Conservation (phyloP, 306 rosid species). For the Cicer judaicum region DNA sequence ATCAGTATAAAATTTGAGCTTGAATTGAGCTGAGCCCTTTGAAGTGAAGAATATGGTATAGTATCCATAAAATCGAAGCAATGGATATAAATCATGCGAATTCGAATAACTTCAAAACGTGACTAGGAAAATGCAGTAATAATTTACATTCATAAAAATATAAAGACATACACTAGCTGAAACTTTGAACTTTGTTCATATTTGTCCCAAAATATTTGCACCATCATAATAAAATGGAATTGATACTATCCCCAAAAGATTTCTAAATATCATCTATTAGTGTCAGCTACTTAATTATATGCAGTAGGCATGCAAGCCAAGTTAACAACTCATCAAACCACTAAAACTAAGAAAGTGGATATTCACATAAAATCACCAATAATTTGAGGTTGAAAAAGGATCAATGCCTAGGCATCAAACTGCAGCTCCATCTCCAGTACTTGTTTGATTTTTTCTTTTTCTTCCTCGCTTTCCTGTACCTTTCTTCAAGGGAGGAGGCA, state of each 20-base stretch:
- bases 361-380: conserved; percentile 32
- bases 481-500: conserved; percentile 44
- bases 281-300: conserved; percentile 44
- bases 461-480: conserved; percentile 51
- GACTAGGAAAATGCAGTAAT: neutral
- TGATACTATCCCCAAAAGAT: conserved; percentile 27
- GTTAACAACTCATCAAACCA: conserved; percentile 32
- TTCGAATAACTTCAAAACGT: neutral
- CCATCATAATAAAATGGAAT: conserved; percentile 4
- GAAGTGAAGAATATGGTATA: neutral
- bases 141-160: conserved; percentile 18
- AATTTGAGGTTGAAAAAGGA: neutral
- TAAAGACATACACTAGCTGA: neutral
- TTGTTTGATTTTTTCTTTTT: conserved; percentile 36
- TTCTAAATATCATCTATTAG: conserved; percentile 22
- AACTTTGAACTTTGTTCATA: conserved; percentile 21
- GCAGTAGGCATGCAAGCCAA: conserved; percentile 42
- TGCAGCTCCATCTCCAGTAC: conserved; percentile 40
- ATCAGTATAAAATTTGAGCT: too few relatives aligned
- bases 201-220: conserved; percentile 30
- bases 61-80: neutral
- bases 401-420: conserved; percentile 41
- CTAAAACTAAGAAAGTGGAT: conserved; percentile 15
- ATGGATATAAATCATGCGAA: neutral
- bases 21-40: too few relatives aligned